Base-by-base conservation (phyloP, 805 yeast genomes). In the Grigorovia yakushimaensis region DNA sequence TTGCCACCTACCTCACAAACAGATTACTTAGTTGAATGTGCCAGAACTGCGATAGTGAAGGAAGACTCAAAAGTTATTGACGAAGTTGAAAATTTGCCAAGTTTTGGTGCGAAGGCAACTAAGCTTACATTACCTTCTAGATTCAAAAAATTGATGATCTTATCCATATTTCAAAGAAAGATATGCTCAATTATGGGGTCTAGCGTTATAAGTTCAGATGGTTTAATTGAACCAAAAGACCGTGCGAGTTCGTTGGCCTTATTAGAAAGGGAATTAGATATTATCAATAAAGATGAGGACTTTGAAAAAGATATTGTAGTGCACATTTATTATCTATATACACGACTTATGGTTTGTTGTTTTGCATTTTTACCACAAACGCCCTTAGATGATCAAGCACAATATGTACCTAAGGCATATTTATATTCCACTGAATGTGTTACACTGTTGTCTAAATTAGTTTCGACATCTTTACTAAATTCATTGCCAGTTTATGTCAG, bases 291-390 rank as follows among this genome's bases (percentile, higher is more conserved):
- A 59, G 79, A 79, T 50, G 67, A 88, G 36, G 77, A 77, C 42
- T 78, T 86, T 48, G 82, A 79, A 49, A 74, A 72, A 35, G 84
- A 81, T 49, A 72, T 80, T 1, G 72, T 81, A 0, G 81, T 87
- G 6, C 94, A 88, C 54, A 82, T 85, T 40, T 85, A 85, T 59
- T 84, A 77, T 57, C 71, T 86, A 4, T 88, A 89, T 62, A 81
- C 87, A 42, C 79, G 83, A 56, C 71, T 87, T 51, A 83, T 85
- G 77, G 76, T 89, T 41, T 86, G 95, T 61, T 79, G 89, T 49
- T 89, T 86, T 72, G 91, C 96, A 3, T 89, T 89, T 55, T 69
- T 88, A 50, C 91, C 95, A n/a, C 89, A 87, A 20, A 84, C 95
- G 0, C 88, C 95, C 8, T 76, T 81, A 46, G 93, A 83, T 54